These are phyloP conservation scores for Myriosclerotinia duriaeana DNA, from an alignment of 2,329 filamentous ascomycete species.

Conservation along the genomic window DNA sequence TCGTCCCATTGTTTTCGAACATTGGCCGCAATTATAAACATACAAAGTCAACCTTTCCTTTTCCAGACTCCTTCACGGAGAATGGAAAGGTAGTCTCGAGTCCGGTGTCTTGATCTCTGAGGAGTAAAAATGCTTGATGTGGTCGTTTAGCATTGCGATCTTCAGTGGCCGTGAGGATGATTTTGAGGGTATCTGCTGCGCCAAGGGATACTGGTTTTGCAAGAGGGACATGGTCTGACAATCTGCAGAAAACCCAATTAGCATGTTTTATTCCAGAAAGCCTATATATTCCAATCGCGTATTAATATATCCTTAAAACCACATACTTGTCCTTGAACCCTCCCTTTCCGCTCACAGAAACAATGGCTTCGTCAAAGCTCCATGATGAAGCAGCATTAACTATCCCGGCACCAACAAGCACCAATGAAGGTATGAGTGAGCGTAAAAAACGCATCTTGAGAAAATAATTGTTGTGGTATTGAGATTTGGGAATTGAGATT, in stretches of 20 bases:
- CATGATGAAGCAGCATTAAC: conserved; percentile 54
- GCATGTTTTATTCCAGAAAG: neutral
- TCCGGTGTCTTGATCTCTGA: conserved; percentile 71
- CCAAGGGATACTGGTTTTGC: conserved; percentile 64
- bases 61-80: conserved; percentile 81
- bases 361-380: conserved; percentile 71
- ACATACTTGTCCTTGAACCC: conserved; percentile 64
- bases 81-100: conserved; percentile 87
- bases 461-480: conserved; percentile 3
- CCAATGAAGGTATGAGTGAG: conserved; percentile 45
- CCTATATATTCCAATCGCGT: conserved; percentile 12
- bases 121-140: conserved; percentile 88
- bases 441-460: conserved; percentile 45
- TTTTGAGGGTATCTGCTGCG: conserved; percentile 71
- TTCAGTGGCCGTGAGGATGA: conserved; percentile 79
- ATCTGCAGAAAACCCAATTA: conserved; percentile 26
- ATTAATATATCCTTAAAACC: neutral
- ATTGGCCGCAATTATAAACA: conserved; percentile 40
- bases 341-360: conserved; percentile 61
- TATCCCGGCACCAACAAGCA: conserved; percentile 46
- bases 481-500: conserved; percentile 14
- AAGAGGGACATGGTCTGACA: conserved; percentile 44
- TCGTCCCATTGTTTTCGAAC: neutral
- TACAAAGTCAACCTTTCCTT: conserved; percentile 83
- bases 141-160: conserved; percentile 76